These are phyloP conservation scores for Eremothecium gossypii DNA, from an alignment of 1,139 yeast species.

Conservation along the genomic window DNA sequence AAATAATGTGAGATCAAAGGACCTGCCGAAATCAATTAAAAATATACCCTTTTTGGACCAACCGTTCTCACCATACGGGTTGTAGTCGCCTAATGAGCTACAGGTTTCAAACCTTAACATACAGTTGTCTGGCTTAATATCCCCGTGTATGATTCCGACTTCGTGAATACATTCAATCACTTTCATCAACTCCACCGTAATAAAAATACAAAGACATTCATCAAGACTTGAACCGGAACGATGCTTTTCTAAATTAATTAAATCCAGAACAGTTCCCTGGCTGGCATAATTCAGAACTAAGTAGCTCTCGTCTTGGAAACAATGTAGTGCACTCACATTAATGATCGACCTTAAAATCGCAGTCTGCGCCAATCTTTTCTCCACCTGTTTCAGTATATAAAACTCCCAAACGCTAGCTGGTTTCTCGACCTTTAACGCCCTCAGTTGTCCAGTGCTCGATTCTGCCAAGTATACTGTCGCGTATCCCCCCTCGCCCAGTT, in stretches of 20 bases:
- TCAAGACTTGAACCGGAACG: slow-evolving; percentile 33
- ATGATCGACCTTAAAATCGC: slow-evolving; percentile 38
- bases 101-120: slow-evolving; percentile 52
- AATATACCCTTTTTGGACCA: slow-evolving; percentile 53
- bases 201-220: slow-evolving; percentile 55
- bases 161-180: slow-evolving; percentile 55
- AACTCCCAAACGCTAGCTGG: slow-evolving; percentile 79
- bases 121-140: slow-evolving; percentile 77
- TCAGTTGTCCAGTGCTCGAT: slow-evolving; percentile 45
- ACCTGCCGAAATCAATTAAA: slow-evolving; percentile 77
- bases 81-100: slow-evolving; percentile 25
- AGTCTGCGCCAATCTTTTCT: slow-evolving; percentile 27
- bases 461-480: slow-evolving; percentile 75
- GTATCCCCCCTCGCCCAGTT: slow-evolving; percentile 73
- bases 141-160: slow-evolving; percentile 71
- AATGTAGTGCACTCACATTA: slow-evolving; percentile 43
- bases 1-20: slow-evolving; percentile 60
- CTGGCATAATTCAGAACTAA: slow-evolving; percentile 56
- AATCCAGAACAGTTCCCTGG: slow-evolving; percentile 70
- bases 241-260: slow-evolving; percentile 45
- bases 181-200: slow-evolving; percentile 54
- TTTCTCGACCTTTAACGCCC: slow-evolving; percentile 66
- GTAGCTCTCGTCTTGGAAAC: slow-evolving; percentile 66
- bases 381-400: slow-evolving; percentile 55
- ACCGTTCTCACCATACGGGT: slow-evolving; percentile 33